Evolutionary conservation across 352 stramenopile species (phyloP).

Genomic region (Pythium brachiatum): DNA sequence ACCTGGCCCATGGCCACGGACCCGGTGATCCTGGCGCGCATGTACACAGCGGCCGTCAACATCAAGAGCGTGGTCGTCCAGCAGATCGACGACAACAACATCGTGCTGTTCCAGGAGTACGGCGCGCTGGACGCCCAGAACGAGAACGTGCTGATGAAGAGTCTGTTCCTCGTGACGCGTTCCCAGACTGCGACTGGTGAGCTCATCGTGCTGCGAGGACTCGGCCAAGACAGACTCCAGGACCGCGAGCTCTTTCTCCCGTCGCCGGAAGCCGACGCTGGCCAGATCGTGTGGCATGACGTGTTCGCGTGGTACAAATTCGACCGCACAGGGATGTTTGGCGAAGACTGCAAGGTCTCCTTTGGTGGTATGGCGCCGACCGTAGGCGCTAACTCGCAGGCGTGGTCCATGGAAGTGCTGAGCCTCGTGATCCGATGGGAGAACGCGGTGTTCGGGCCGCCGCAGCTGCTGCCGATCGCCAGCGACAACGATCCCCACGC

Average conservation of each 20-base stretch:
- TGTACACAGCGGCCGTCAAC: slow-evolving; percentile 28
- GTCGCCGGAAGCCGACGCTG: slow-evolving; percentile 2
- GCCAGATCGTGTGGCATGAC: slow-evolving; percentile 28
- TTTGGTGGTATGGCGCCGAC: slow-evolving; percentile 37
- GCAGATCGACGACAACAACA: slow-evolving; percentile 31
- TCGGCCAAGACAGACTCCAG: slow-evolving; percentile 32
- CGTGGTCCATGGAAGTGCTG: slow-evolving; percentile 45
- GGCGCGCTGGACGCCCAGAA: slow-evolving; percentile 26
- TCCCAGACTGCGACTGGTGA: slow-evolving; percentile 9
- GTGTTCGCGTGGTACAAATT: slow-evolving; percentile 34
- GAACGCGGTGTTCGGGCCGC: slow-evolving; percentile 31
- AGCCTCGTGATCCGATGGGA: slow-evolving; percentile 44
- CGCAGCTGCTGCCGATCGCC: slow-evolving; percentile 1
- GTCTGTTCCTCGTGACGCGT: slow-evolving; percentile 21
- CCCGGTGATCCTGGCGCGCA: slow-evolving; percentile 8
- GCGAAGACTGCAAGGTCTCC: slow-evolving; percentile 31
- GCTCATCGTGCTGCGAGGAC: slow-evolving; percentile 27
- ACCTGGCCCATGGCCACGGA: slow-evolving; percentile 23
- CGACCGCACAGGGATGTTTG: slow-evolving; percentile 27
- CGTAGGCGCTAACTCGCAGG: slow-evolving; percentile 36
- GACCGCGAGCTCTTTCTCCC: slow-evolving; percentile 27
- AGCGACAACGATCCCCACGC: background rate
- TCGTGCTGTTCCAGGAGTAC: slow-evolving; percentile 32
- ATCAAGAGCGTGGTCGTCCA: slow-evolving; percentile 27
- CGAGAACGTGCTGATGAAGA: slow-evolving; percentile 28